Evolutionary conservation across 179 eudicot genomes (phyloP), one percentile per base, ranked within the genome.

Genomic region (Patellifolia procumbens): DNA sequence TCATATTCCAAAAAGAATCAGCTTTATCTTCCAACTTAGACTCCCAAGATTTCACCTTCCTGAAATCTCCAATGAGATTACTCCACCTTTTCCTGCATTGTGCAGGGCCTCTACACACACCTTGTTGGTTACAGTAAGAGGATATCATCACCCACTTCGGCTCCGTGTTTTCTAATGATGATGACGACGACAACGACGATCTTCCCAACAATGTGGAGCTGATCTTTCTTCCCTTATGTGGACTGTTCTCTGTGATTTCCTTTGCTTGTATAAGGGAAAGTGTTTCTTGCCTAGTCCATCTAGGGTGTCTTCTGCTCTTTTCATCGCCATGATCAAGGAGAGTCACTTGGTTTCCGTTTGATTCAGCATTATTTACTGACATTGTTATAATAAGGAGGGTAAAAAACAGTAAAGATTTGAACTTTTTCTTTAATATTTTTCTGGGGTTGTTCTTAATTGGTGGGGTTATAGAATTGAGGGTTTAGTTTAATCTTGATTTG

Each of bases 51-150:
- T 84, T 86, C 24, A 88, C 77, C 73, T 76, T 86, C 77, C 76
- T 86, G 56, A 74, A 88, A 72, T 88, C 91, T n/a, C 88, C 83
- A 10, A 88, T 78, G 34, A 88, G 77, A 76, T 86, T 88, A 75
- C 88, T 83, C 89, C 89, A 86, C 48, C 89, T 73, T 51, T 88
- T 88, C 79, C 88, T 49, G 69, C 89, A 87, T 52, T 87, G 88
- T 8, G 85, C 83, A 45, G 89, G 83, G 28, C 82, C 89, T 34
- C 91, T 79, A 29, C 74, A 74, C 63, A 84, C 86, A 0, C 84
- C 88, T 42, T 62, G 81, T 35, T 79, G 61, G 66, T 74, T 88
- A 72, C 91, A 88, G 79, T 84, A 81, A 0, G 80, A 69, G 0
- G 91, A 82, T 28, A 88, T 82, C 74, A 70, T 52, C 0, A 82